Evolutionary conservation across 2,329 filamentous ascomycete species (phyloP), one percentile per base, ranked within the genome.

Genomic region (Immersiporthe knoxdaviesiana): DNA sequence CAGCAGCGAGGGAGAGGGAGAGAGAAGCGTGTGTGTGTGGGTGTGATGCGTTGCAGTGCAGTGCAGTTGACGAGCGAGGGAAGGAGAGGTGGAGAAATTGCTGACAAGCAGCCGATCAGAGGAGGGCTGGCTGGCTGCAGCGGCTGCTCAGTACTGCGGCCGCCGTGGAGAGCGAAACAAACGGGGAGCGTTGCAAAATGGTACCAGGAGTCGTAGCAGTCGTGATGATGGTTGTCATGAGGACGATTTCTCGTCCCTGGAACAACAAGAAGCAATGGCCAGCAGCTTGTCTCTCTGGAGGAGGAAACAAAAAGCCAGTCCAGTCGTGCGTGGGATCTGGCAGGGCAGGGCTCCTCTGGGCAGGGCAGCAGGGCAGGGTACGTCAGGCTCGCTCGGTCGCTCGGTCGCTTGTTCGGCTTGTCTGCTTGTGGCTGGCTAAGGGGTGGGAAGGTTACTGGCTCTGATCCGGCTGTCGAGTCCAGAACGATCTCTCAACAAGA

Each of bases 1-100:
- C 50, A 54, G 50, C 24, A 54, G 11, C 4, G 24, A 54, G 44
- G n/a, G 18, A 35, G 35, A 4, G 18, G 8, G 35, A 4, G 35
- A 4, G 35, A 4, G 35, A 35, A 35, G 35, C 35, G 35, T 35
- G n/a, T 35, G 35, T 8, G 35, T 35, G 4, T 4, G 4, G 1
- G 50, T 54, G 50, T 16, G 24, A 16, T 54, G 24, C n/a, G 24
- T 12, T 58, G 54, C 27, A 56, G 52, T 56, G 52, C 54, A 37
- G 56, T 59, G 56, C 56, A 59, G 56, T 59, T 24, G 56, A 24
- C 18, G 56, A n/a, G 56, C 56, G 56, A 59, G 32, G 32, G 30
- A 14, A 59, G 30, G 32, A n/a, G 56, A 37, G 56, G 56, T 18
- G 32, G 32, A 59, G 56, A 37, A 24, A 59, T 37, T 59, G 56